Base-by-base conservation (phyloP, 2,329 filamentous ascomycete genomes). In the Colletotrichum noveboracense region DNA sequence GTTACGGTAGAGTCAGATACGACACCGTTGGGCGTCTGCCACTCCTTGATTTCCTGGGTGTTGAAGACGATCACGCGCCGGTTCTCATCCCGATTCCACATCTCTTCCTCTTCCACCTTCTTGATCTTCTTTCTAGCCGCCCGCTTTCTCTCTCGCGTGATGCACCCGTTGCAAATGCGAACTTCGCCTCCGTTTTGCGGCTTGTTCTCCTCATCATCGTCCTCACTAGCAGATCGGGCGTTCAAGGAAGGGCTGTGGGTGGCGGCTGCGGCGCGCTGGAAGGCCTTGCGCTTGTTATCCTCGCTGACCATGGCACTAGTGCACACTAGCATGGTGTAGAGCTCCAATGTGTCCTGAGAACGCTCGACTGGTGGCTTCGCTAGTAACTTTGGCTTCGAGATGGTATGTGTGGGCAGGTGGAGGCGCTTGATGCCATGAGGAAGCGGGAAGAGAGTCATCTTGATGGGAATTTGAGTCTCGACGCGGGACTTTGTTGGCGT, bases 391-490 rank as follows among this genome's bases (percentile, higher is more conserved):
- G 96, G 95, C 83, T 98, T 98, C 24, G 96, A 97, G 70, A 99
- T 97, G 1, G 95, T 97, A 82, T 98, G 93, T 5, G 94, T 92
- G 6, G 96, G 97, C 18, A 99, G 90, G 81, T 97, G 96, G 66
- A 98, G 87, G 82, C 94, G 95, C 78, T 93, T 94, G 73, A 96
- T 91, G 13, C 94, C 94, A 1, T 89, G 86, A 2, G 96, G 96
- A 62, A 98, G 87, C 24, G 94, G 92, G 73, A 92, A 93, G 52
- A 98, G 85, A 0, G 93, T 94, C 84, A 98, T 89, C 80, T 93
- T 93, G 79, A 98, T 95, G 10, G 94, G 95, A 79, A 98, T 98
- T 82, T 98, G 97, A 0, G 97, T 98, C 86, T 99, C 97, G 21
- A 98, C 97, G 26, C 97, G 93, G 18, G 96, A 98, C 85, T 98